These are phyloP conservation scores for Solanum ossicruentum DNA, from an alignment of 257 asterid genomes.

Conservation along the genomic window DNA sequence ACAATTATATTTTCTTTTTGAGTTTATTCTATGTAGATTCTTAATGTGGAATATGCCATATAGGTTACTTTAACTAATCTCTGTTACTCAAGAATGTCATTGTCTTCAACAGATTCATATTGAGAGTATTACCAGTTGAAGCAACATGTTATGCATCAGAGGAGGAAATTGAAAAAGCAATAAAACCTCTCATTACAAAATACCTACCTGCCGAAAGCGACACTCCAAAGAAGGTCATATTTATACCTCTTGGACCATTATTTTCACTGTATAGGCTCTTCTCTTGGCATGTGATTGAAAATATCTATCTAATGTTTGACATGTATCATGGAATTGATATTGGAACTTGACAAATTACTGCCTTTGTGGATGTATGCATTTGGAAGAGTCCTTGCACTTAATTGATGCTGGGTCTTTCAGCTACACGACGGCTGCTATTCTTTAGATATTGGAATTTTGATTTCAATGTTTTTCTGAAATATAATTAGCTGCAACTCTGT, in stretches of 20 bases:
- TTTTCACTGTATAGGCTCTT: background rate
- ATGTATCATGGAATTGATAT: background rate
- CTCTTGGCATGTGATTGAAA: background rate
- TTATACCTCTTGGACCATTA: background rate
- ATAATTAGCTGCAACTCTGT: background rate
- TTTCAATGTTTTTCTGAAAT: background rate
- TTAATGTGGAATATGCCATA: background rate
- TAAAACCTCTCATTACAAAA: constrained; percentile 58
- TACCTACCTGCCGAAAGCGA: constrained; percentile 66
- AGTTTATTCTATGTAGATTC: background rate
- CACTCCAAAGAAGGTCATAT: constrained; percentile 54
- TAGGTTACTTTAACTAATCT: background rate
- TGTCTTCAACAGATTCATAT: constrained; percentile 46
- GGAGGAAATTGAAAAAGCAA: constrained; percentile 73
- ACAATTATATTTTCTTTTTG: background rate
- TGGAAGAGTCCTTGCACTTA: background rate
- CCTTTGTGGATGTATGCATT: background rate
- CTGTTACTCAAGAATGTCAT: constrained; percentile 9
- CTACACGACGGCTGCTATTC: background rate
- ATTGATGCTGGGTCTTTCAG: background rate
- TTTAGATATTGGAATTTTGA: background rate
- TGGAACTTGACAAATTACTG: background rate
- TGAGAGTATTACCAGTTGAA: constrained; percentile 87
- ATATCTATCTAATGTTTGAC: background rate
- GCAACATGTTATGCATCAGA: constrained; percentile 90